phyloP scores from a whole-genome alignment of 148 eudicot species.

The Spergularia marina region DNA sequence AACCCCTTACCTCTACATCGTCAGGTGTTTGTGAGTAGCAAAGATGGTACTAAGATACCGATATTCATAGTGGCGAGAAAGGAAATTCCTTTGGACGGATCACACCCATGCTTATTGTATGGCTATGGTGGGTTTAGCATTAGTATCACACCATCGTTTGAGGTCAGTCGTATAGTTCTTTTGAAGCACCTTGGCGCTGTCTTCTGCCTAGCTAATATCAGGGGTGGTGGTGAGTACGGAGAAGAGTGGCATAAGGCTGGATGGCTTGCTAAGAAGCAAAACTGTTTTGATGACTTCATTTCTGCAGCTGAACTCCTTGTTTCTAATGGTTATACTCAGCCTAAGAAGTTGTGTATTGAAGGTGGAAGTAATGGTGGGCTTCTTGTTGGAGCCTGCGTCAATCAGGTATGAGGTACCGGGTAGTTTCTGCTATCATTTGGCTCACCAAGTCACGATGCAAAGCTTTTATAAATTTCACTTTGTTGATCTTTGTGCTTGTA shows the following conservation, averaged over 20 bases:
- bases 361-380: conserved; percentile 99
- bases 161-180: conserved; percentile 56
- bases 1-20: neutral
- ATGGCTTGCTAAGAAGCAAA: conserved; percentile 74
- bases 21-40: conserved; percentile 78
- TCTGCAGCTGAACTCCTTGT: conserved; percentile 86
- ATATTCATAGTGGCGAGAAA: conserved; percentile 78
- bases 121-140: conserved; percentile 95
- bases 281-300: conserved; percentile 86
- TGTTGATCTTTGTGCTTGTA: conserved; percentile 36
- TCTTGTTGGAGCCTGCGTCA: conserved; percentile 93
- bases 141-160: conserved; percentile 79
- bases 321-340: conserved; percentile 77
- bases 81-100: conserved; percentile 68
- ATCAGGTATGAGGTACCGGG: conserved; percentile 54
- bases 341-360: conserved; percentile 79
- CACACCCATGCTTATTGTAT: conserved; percentile 84
- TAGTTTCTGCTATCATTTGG: neutral
- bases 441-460: neutral
- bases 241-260: conserved; percentile 99
- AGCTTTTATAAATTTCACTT: neutral
- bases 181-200: conserved; percentile 64
- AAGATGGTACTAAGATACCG: conserved; percentile 83
- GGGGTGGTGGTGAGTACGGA: conserved; percentile 99
- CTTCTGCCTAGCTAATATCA: conserved; percentile 81